A percentile compares a stretch with the other conserved stretches of the same genome.
Evolutionary conservation across 768 basidiomycete genomes (phyloP).

Genomic region (Xerocomus potaroensis): DNA sequence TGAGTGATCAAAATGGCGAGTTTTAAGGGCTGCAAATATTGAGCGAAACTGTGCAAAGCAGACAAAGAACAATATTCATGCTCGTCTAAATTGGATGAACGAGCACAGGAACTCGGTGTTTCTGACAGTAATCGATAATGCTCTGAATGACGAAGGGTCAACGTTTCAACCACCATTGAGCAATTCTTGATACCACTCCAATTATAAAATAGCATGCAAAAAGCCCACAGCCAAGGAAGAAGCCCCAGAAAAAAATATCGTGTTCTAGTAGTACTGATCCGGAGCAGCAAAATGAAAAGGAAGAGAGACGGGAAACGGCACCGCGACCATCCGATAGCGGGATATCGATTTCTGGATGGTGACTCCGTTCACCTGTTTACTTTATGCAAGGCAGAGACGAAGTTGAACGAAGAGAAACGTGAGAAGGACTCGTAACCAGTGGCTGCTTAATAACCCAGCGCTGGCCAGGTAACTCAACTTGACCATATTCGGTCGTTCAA

Average conservation of each 20-base stretch:
- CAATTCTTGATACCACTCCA: neutral
- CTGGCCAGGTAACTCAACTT: neutral
- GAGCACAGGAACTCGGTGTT: no score
- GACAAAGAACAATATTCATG: neutral
- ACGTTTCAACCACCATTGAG: slow-evolving; percentile 4
- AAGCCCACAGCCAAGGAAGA: neutral
- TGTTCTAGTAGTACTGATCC: slow-evolving; percentile 5
- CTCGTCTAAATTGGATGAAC: neutral
- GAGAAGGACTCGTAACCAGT: slow-evolving; percentile 9
- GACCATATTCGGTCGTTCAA: slow-evolving; percentile 2
- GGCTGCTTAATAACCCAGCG: slow-evolving; percentile 6
- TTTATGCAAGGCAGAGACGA: no score
- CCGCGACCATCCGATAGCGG: slow-evolving; percentile 11
- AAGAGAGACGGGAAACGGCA: slow-evolving; percentile 3
- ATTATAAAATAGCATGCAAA: neutral
- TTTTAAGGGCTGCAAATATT: slow-evolving; percentile 2
- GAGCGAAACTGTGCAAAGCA: slow-evolving; percentile 2
- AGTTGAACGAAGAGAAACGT: slow-evolving; percentile 14
- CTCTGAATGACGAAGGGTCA: slow-evolving; percentile 10
- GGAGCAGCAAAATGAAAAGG: slow-evolving; percentile 8
- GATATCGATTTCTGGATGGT: slow-evolving; percentile 2
- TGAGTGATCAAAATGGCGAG: neutral
- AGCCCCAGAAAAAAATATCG: no score
- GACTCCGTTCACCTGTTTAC: no score
- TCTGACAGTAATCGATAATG: neutral